Conservation (phyloP, 768 basidiomycete species). For the Kwoniella europaea region DNA sequence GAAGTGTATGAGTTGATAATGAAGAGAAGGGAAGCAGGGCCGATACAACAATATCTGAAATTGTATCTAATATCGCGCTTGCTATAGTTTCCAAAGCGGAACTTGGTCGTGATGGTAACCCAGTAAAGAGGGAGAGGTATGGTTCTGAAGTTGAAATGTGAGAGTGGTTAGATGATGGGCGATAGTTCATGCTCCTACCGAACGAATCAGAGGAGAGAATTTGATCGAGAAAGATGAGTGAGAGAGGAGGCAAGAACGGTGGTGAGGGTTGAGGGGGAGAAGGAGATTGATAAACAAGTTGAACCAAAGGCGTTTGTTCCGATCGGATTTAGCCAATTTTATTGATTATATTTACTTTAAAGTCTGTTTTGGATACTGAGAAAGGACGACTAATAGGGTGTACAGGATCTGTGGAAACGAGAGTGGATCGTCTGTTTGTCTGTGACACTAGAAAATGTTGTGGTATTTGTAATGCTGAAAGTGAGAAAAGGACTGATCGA, state of each 20-base stretch:
- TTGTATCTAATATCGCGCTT: too few relatives aligned
- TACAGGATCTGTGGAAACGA: too few relatives aligned
- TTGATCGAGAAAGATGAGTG: neutral
- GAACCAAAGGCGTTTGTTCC: neutral
- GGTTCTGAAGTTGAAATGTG: conserved; percentile 1
- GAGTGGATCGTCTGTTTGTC: too few relatives aligned
- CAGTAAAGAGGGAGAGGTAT: conserved; percentile 25
- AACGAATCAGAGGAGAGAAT: neutral
- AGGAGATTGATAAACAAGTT: neutral
- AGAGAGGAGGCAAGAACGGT: neutral
- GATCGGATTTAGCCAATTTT: neutral
- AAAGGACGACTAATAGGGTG: too few relatives aligned
- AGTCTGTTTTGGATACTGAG: too few relatives aligned
- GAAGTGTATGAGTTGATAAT: neutral
- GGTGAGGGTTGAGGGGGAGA: neutral
- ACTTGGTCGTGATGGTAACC: conserved; percentile 32
- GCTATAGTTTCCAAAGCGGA: neutral
- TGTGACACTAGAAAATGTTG: too few relatives aligned
- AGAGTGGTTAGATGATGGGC: neutral
- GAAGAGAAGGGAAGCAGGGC: neutral
- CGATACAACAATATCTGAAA: too few relatives aligned
- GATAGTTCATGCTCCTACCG: conserved; percentile 13
- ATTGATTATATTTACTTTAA: neutral
- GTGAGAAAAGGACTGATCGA: neutral
- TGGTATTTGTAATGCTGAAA: neutral